Percentiles rank a stretch among this genome's conserved stretches.
phyloP scores from a whole-genome alignment of 75 land plant genomes.

The Pseudotsuga menziesii region DNA sequence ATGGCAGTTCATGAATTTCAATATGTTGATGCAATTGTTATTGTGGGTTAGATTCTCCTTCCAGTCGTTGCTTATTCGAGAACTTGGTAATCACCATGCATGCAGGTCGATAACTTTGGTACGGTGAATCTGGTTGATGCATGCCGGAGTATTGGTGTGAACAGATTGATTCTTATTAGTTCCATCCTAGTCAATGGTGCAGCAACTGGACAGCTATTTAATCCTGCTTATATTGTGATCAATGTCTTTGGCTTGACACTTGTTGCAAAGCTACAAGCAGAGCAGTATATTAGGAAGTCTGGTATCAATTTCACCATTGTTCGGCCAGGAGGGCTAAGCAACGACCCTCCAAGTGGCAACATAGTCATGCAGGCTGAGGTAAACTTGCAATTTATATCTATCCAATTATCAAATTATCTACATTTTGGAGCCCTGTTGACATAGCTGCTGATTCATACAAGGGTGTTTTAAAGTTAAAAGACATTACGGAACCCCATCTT shows the following conservation, averaged over 20 bases:
- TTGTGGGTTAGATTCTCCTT: background rate
- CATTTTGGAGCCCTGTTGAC: background rate
- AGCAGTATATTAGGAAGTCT: conserved; percentile 74
- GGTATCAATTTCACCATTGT: conserved; percentile 90
- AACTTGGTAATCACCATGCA: background rate
- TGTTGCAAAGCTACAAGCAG: conserved; percentile 91
- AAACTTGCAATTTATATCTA: conserved; percentile 2
- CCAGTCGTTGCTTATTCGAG: background rate
- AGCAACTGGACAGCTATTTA: conserved; percentile 82
- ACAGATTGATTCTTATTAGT: conserved; percentile 73
- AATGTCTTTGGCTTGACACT: conserved; percentile 85
- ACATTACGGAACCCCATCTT: background rate
- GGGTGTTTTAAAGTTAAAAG: background rate
- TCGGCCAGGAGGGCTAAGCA: conserved; percentile 88
- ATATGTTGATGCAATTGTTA: background rate
- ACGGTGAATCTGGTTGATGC: conserved; percentile 92
- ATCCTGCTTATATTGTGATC: conserved; percentile 86
- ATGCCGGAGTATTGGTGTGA: conserved; percentile 55
- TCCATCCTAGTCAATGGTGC: conserved; percentile 93
- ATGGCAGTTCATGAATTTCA: too few species aligned
- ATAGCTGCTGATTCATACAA: background rate
- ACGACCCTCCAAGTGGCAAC: conserved; percentile 78
- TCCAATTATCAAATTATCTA: background rate
- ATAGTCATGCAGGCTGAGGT: conserved; percentile 80
- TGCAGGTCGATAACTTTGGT: conserved; percentile 90